Conservation (phyloP, 495 filamentous ascomycete genomes). For the Aspergillus saccharolyticus region DNA sequence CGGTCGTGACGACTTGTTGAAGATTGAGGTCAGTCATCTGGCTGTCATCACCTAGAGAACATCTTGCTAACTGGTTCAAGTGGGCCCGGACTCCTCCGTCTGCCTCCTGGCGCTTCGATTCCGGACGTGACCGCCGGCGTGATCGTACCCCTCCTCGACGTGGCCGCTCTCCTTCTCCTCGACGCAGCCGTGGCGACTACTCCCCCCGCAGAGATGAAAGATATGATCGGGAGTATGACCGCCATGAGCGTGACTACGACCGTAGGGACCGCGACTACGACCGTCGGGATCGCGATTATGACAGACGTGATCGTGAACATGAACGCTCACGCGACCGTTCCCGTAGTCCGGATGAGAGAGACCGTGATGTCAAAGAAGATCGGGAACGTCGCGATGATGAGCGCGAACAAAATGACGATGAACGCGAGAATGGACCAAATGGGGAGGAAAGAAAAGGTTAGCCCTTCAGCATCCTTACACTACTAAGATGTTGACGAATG, state of each 20-base stretch:
- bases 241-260: slow-evolving; percentile 64
- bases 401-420: slow-evolving; percentile 52
- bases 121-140: slow-evolving; percentile 68
- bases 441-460: slow-evolving; percentile 83
- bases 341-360: slow-evolving; percentile 66
- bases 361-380: slow-evolving; percentile 62
- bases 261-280: slow-evolving; percentile 70
- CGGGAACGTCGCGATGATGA: slow-evolving; percentile 61
- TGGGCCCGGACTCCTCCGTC: slow-evolving; percentile 98
- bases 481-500: slow-evolving; percentile 1
- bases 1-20: slow-evolving; percentile 89
- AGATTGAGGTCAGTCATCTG: slow-evolving; percentile 73
- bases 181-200: slow-evolving; percentile 74
- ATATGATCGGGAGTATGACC: slow-evolving; percentile 66
- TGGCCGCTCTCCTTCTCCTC: slow-evolving; percentile 65
- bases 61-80: slow-evolving; percentile 36
- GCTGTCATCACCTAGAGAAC: background rate
- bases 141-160: slow-evolving; percentile 79
- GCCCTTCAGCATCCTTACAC: slow-evolving; percentile 17
- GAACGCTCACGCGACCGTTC: slow-evolving; percentile 72
- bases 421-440: slow-evolving; percentile 44
- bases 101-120: slow-evolving; percentile 97
- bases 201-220: slow-evolving; percentile 91
- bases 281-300: slow-evolving; percentile 63
- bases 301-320: slow-evolving; percentile 53